Conservation (phyloP, 176 grass and related monocot genomes). For the Areca catechu region DNA sequence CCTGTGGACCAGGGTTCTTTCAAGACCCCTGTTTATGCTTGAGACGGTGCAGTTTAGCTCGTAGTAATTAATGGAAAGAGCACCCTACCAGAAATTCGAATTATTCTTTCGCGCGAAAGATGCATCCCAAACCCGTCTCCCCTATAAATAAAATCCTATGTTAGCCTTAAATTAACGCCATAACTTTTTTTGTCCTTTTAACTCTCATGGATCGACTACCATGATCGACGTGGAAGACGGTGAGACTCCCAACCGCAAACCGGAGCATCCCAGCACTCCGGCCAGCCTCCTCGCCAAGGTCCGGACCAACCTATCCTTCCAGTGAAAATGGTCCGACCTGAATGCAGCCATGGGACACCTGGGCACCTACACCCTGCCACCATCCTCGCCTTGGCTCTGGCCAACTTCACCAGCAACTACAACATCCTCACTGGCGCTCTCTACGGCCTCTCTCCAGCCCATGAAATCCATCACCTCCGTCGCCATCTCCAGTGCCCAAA, state of each 20-base stretch:
- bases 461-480: constrained; percentile 42
- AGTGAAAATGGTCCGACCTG: constrained; percentile 22
- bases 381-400: constrained; percentile 34
- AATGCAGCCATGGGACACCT: constrained; percentile 38
- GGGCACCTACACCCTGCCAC: constrained; percentile 47
- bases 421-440: constrained; percentile 37
- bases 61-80: too few relatives aligned
- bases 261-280: neutral
- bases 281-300: neutral
- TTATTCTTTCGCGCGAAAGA: too few relatives aligned
- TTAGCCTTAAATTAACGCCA: too few relatives aligned
- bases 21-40: too few relatives aligned
- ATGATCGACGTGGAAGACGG: neutral
- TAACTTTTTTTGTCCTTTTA: too few relatives aligned
- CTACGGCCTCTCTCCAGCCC: constrained; percentile 38
- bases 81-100: too few relatives aligned
- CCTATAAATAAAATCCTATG: too few relatives aligned
- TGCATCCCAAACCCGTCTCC: too few relatives aligned
- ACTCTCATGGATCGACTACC: neutral
- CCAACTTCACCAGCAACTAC: constrained; percentile 39
- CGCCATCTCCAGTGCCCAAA: constrained; percentile 15
- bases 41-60: too few relatives aligned
- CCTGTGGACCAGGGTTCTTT: too few relatives aligned
- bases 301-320: constrained; percentile 11
- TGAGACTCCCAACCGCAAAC: neutral